Evolutionary conservation across 352 stramenopile genomes (phyloP), one percentile per base, ranked within the genome.

Genomic region (Phytophthora cryptogea): DNA sequence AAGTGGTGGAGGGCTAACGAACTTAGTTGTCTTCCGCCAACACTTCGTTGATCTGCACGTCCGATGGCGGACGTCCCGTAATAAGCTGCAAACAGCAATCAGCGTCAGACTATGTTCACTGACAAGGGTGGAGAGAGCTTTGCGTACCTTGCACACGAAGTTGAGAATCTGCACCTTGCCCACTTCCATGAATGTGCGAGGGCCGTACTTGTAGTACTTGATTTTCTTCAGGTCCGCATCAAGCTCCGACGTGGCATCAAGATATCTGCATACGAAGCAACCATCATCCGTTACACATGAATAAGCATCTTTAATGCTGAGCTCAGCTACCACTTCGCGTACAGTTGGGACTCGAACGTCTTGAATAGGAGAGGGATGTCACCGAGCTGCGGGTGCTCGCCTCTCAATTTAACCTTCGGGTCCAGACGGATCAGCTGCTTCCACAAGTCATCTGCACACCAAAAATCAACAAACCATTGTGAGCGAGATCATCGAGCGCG

Each of bases 81-180:
- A 92, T 83, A 8, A 94, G 58, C 84, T 93, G 51, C 31, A 11
- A 28, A 20, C 20, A 56, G 16, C 40, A 36, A 70, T 16, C 37
- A 52, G 28, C 6, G 44, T 48, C 20, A 47, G 23, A 8, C 16
- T 51, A 11, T 23, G 20, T 17, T 14, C 36, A 35, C 5, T 51
- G 9, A 17, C 4, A 30, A 4, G 54, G 35, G 28, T 27, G 42
- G 3, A 11, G 39, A 33, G 52, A 26, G 33, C 46, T 11, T 28
- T 35, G 28, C 59, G 45, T 63, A 94, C 83, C 78, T 92, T 93
- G 82, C 86, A 93, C 11, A 95, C 81, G 48, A 95, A 95, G 57
- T 91, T 90, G 36, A 95, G 73, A 57, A 95, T 93, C 64, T 92
- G 82, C 31, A 87, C 67, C 52, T 95, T 93, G 68, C 83, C 74